These are phyloP conservation scores for Neofusicoccum parvum DNA, from an alignment of 2,329 filamentous ascomycete genomes.

Conservation along the genomic window DNA sequence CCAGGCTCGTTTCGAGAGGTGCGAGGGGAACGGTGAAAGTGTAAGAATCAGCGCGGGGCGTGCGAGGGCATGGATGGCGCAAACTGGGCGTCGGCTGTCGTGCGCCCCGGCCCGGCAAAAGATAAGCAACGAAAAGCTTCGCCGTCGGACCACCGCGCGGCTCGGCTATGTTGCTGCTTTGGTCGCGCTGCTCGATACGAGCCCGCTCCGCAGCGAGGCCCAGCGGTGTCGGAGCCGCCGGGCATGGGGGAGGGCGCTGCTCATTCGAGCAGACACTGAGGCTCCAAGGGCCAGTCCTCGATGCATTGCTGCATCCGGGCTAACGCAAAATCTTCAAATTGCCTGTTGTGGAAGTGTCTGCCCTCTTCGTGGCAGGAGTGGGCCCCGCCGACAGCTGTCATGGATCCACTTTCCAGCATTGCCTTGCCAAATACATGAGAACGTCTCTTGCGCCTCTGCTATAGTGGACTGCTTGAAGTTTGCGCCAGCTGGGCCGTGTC, in stretches of 20 bases:
- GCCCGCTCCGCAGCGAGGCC: not conserved
- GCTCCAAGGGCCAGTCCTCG: too few relatives aligned
- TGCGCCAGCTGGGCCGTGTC: not conserved
- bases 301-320: not conserved
- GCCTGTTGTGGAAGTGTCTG: not conserved
- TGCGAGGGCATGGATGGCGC: constrained; percentile 1
- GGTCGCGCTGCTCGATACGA: not conserved
- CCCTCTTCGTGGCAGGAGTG: not conserved
- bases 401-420: not conserved
- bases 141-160: not conserved
- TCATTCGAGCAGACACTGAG: too few relatives aligned
- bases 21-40: not conserved
- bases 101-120: constrained; percentile 10
- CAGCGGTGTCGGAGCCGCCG: too few relatives aligned
- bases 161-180: constrained; percentile 3
- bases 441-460: too few relatives aligned
- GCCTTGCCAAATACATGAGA: not conserved
- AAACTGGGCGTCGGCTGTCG: constrained; percentile 1
- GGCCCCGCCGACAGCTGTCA: not conserved
- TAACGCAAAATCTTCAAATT: not conserved
- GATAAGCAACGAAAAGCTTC: constrained; percentile 6
- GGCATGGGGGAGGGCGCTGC: too few relatives aligned
- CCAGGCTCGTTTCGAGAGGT: constrained; percentile 8
- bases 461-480: not conserved
- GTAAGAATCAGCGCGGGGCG: not conserved